These are phyloP conservation scores for Bacidia rubella DNA, from an alignment of 495 filamentous ascomycete species.

Conservation along the genomic window DNA sequence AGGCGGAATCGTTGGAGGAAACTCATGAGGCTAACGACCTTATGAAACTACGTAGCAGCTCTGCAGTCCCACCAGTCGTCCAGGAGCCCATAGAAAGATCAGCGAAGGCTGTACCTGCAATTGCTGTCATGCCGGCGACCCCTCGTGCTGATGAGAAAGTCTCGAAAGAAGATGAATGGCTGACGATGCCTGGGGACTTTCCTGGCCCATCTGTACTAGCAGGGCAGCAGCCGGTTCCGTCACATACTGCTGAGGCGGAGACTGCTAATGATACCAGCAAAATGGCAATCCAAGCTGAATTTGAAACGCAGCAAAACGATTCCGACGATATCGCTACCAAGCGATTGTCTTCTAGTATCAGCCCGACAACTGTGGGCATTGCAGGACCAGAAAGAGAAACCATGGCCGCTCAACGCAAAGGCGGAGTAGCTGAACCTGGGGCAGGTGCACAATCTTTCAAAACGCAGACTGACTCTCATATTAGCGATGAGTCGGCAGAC, in stretches of 20 bases:
- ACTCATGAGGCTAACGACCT: neutral
- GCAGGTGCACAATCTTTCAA: constrained; percentile 18
- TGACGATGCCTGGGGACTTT: constrained; percentile 27
- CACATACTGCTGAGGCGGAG: no score
- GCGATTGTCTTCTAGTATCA: constrained; percentile 11
- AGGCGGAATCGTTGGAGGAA: no score
- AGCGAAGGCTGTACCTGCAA: constrained; percentile 27
- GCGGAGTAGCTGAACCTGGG: constrained; percentile 19
- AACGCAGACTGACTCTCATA: constrained; percentile 19
- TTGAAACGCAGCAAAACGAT: no score
- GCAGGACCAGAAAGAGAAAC: constrained; percentile 24
- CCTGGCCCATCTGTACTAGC: no score
- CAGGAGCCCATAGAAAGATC: neutral
- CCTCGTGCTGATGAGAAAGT: constrained; percentile 18
- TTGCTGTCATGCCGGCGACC: constrained; percentile 34
- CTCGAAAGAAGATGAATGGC: constrained; percentile 19
- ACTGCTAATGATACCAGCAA: no score
- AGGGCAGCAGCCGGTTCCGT: no score
- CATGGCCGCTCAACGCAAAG: constrained; percentile 12
- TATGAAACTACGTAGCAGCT: neutral
- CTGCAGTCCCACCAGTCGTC: neutral
- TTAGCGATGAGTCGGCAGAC: constrained; percentile 34
- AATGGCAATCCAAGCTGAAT: no score
- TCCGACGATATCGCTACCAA: neutral
- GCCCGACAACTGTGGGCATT: constrained; percentile 27